Conservation (phyloP, 225 moss, liverwort and hornwort genomes). For the Bryum argenteum region DNA sequence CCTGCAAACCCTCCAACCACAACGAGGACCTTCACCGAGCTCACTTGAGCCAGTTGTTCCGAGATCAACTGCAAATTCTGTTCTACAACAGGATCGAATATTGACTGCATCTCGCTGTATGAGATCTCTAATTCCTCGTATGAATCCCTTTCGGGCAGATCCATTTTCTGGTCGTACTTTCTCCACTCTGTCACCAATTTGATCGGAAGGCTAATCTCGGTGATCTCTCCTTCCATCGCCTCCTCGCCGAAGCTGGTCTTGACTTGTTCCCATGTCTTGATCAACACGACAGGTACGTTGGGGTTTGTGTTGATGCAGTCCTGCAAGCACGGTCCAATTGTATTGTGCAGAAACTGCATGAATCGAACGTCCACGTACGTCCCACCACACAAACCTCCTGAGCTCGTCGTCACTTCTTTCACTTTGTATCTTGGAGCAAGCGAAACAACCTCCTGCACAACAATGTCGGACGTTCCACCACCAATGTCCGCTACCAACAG, state of each 20-base stretch:
- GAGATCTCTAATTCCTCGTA: constrained; percentile 54
- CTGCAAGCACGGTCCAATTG: constrained; percentile 49
- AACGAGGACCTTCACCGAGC: constrained; percentile 46
- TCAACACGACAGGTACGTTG: constrained; percentile 21
- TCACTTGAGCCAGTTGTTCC: constrained; percentile 35
- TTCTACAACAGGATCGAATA: constrained; percentile 56
- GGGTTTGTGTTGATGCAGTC: constrained; percentile 39
- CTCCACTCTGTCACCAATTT: constrained; percentile 51
- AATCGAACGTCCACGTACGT: constrained; percentile 54
- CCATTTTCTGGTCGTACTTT: constrained; percentile 35
- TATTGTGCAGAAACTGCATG: constrained; percentile 38
- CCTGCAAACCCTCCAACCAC: constrained; percentile 72
- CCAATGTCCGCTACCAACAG: constrained; percentile 68
- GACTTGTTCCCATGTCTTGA: constrained; percentile 40
- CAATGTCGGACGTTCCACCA: constrained; percentile 58
- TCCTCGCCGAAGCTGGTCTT: constrained; percentile 54
- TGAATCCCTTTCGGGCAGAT: constrained; percentile 14
- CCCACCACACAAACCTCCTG: constrained; percentile 68
- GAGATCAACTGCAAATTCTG: constrained; percentile 48
- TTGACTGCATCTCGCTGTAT: constrained; percentile 41
- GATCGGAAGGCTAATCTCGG: constrained; percentile 22
- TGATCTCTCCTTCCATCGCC: constrained; percentile 30
- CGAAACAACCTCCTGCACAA: constrained; percentile 51
- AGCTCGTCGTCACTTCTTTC: constrained; percentile 48
- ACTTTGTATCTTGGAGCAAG: constrained; percentile 34